Evolutionary conservation across 2,329 filamentous ascomycete species (phyloP).

Genomic region (Aspergillus flavus): DNA sequence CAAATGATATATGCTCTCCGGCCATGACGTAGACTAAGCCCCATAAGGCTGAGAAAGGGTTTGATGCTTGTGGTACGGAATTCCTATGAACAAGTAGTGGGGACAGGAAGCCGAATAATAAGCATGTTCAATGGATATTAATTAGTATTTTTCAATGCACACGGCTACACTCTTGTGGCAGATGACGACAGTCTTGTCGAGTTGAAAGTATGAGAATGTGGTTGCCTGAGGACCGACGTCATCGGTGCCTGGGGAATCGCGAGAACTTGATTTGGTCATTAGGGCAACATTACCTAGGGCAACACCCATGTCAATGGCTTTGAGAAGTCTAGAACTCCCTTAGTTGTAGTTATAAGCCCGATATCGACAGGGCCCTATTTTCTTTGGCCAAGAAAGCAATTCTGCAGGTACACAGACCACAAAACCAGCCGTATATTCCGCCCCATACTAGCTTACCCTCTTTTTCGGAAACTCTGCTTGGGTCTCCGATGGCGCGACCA

Average conservation of each 20-base stretch:
- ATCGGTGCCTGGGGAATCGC: neutral
- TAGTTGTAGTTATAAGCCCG: neutral
- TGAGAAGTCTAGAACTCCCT: neutral
- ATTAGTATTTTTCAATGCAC: no score
- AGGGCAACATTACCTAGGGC: neutral
- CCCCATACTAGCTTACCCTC: neutral
- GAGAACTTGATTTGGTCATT: neutral
- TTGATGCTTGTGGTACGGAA: neutral
- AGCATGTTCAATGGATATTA: neutral
- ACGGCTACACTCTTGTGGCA: no score
- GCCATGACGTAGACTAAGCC: constrained; percentile 8
- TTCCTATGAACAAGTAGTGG: neutral
- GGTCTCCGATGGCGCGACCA: neutral
- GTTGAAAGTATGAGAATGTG: neutral
- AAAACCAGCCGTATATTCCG: neutral
- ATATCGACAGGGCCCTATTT: neutral
- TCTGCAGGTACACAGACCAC: neutral
- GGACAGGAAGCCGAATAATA: neutral
- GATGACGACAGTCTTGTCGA: neutral
- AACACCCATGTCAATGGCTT: neutral
- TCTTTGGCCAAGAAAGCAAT: neutral
- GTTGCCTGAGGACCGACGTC: constrained; percentile 5
- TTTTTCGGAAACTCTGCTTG: neutral
- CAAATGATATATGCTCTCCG: neutral
- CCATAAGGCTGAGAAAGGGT: neutral